Conservation (phyloP, 2,329 filamentous ascomycete species). For the Aspergillus fischeri region DNA sequence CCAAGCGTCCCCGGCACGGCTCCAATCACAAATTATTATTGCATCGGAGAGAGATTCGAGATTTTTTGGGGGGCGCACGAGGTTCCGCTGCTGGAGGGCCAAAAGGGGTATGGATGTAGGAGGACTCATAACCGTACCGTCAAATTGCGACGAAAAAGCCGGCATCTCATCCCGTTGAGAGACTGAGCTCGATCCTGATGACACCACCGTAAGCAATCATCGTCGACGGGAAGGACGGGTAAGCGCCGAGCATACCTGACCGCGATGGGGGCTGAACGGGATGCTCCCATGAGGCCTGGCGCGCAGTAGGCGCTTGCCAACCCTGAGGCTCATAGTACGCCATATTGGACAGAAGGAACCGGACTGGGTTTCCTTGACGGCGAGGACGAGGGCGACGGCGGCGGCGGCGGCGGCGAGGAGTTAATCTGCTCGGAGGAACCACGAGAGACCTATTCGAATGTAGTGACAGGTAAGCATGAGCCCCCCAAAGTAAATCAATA, state of each 20-base stretch:
- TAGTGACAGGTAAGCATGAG: conserved; percentile 17
- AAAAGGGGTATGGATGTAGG: neutral
- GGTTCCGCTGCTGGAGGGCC: neutral
- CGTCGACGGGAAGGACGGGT: conserved; percentile 15
- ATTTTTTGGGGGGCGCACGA: neutral
- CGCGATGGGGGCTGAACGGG: conserved; percentile 63
- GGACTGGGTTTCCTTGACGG: conserved; percentile 14
- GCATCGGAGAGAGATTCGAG: neutral
- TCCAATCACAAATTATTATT: neutral
- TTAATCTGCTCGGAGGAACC: conserved; percentile 21
- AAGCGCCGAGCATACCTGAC: conserved; percentile 53
- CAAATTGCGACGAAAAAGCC: conserved; percentile 83
- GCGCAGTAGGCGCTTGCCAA: conserved; percentile 56
- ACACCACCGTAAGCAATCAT: conserved; percentile 8
- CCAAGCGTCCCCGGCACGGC: neutral
- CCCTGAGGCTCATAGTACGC: conserved; percentile 66
- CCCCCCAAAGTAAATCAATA: conserved; percentile 2
- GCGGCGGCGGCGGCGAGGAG: conserved; percentile 13
- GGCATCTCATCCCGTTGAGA: conserved; percentile 68
- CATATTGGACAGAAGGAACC: conserved; percentile 44
- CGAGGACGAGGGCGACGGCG: conserved; percentile 17
- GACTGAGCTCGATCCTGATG: conserved; percentile 67
- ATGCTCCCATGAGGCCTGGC: conserved; percentile 69
- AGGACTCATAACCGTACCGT: conserved; percentile 59
- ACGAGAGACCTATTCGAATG: conserved; percentile 21